Base-by-base conservation (phyloP, 1,284 basidiomycete genomes). In the Rugosomyces carneus region DNA sequence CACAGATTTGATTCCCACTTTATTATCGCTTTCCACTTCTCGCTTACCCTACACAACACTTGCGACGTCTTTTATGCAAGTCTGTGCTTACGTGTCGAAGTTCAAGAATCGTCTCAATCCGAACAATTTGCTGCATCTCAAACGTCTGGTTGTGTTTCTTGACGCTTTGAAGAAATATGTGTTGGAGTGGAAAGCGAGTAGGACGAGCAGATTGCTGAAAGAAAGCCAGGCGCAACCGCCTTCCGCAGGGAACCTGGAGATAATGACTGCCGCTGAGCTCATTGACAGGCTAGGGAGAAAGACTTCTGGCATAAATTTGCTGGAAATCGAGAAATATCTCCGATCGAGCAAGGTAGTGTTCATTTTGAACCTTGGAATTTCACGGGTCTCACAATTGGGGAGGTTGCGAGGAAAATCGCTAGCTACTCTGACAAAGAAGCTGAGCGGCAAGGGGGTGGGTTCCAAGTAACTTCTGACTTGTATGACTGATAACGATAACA, bases 271-370 rank as follows among this genome's bases (percentile, higher is more conserved):
- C 1, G 69, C 71, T 3, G 72, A 81, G 27, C 67, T 98, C 2
- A 72, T 93, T 56, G 68, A 73, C 24, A 70, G 70, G 38, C 65
- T 94, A 6, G 90, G 87, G 0, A 72, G 72, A 50, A 84, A 76
- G 58, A 78, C 76, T n/a, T 75, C 71, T 57, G 78, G 75, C 29
- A 82, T 85, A 48, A 97, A 98, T 59, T 64, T 94, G 37, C 67
- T 93, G 41, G 89, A 92, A 59, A 75, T 98, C 23, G 86, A 90
- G 55, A 66, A 68, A 10, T 99, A 97, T 67, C 68, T 98, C 40
- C 85, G 81, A 60, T 79, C 76, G 47, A 94, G 89, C 59, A 95
- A 94, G 72, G 86, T 93, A 37, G 72, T 75, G 19, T 27, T n/a
- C 15, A 35, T 8, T 24, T 16, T 13, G 7, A 45, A 18, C 5